phyloP scores from a whole-genome alignment of 169 alveolate species.

The Plasmodium sp. region DNA sequence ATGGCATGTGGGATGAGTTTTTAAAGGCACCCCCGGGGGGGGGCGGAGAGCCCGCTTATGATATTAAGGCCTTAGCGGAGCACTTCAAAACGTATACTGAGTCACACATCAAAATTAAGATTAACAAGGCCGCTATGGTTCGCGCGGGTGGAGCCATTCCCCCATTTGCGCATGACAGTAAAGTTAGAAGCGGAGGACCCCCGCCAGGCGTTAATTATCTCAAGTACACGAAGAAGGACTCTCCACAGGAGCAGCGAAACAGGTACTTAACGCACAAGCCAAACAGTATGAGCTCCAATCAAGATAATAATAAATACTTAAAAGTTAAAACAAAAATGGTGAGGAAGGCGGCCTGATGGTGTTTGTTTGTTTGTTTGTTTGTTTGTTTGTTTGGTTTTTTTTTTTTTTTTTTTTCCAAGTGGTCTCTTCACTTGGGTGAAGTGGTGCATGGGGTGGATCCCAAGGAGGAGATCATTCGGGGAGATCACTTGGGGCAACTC shows the following conservation, averaged over 20 bases:
- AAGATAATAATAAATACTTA: constrained; percentile 28
- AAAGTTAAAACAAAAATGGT: constrained; percentile 23
- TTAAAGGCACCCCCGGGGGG: not conserved
- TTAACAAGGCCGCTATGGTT: not conserved
- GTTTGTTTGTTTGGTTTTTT: not conserved
- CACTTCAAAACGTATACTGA: constrained; percentile 55
- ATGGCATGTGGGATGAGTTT: constrained; percentile 69
- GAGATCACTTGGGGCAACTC: not conserved
- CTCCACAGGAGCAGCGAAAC: not conserved
- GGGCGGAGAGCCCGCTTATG: not conserved
- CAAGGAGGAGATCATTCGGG: not conserved
- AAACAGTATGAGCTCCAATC: not conserved
- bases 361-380: too few relatives aligned
- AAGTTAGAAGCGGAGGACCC: not conserved
- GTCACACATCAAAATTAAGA: constrained; percentile 65
- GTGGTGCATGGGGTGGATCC: not conserved
- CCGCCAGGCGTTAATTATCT: constrained; percentile 4
- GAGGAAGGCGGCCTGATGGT: not conserved
- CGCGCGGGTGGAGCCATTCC: not conserved
- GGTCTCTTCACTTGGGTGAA: not conserved
- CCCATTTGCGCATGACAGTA: not conserved
- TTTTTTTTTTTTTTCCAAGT: not conserved
- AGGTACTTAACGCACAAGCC: constrained; percentile 43
- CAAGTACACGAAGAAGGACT: constrained; percentile 12
- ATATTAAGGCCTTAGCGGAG: constrained; percentile 57